phyloP scores from a whole-genome alignment of 805 yeast species.

The Dipodascus albidus region DNA sequence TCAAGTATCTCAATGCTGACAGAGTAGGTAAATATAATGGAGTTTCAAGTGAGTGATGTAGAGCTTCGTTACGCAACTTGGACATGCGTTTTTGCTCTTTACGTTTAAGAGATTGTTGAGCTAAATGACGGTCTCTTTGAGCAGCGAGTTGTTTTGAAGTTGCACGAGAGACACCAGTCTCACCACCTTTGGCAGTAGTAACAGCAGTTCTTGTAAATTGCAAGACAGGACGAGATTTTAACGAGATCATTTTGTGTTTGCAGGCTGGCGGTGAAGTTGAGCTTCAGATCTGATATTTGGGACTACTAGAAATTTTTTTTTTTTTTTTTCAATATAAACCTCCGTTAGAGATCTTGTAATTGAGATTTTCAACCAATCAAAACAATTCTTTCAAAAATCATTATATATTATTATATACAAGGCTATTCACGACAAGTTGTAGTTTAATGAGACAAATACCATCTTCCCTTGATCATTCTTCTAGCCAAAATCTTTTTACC shows the following conservation, averaged over 20 bases:
- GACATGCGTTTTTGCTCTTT: conserved; percentile 17
- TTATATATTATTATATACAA: too few relatives aligned
- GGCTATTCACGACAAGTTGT: too few relatives aligned
- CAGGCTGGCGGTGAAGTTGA: background rate
- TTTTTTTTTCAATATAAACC: background rate
- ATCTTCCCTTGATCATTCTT: conserved; percentile 81
- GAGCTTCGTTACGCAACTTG: conserved; percentile 26
- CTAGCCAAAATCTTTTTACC: conserved; percentile 73
- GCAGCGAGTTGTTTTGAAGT: conserved; percentile 23
- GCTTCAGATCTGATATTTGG: background rate
- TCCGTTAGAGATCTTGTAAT: background rate
- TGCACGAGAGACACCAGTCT: conserved; percentile 10
- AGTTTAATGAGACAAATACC: conserved; percentile 72
- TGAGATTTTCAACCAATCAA: background rate
- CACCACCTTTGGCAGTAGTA: background rate
- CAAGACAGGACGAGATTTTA: background rate
- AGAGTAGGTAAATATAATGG: conserved; percentile 66
- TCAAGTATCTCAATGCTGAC: conserved; percentile 60
- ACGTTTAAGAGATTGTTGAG: conserved; percentile 13
- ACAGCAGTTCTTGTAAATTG: background rate
- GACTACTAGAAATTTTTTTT: background rate
- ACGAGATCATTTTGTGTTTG: background rate
- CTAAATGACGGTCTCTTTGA: conserved; percentile 24
- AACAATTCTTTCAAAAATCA: background rate
- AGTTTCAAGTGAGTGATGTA: conserved; percentile 30